Evolutionary conservation across 208 protist species (phyloP).

Genomic region (Trypanosoma cruzi): DNA sequence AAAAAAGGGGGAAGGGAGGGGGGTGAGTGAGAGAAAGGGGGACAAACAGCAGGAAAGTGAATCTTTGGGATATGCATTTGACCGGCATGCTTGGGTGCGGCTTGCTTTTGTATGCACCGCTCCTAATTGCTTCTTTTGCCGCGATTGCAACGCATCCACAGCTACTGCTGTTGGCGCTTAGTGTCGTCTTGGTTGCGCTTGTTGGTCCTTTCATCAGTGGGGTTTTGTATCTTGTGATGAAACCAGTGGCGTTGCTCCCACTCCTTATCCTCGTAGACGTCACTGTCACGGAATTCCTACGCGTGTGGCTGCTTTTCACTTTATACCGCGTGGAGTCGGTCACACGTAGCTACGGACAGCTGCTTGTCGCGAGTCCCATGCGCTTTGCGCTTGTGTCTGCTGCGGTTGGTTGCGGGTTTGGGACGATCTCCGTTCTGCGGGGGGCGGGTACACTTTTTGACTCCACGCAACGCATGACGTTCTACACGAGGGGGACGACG

Average conservation of each 20-base stretch:
- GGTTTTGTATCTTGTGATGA: constrained; percentile 10
- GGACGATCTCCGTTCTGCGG: constrained; percentile 34
- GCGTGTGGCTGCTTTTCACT: constrained; percentile 26
- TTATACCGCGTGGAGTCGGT: constrained; percentile 37
- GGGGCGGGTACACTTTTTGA: constrained; percentile 45
- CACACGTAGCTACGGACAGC: constrained; percentile 28
- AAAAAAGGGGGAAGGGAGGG: neutral
- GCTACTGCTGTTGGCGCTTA: constrained; percentile 9
- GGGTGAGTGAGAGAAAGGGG: too few relatives aligned
- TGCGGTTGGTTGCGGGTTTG: constrained; percentile 60
- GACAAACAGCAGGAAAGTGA: neutral
- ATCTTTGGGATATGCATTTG: constrained; percentile 21
- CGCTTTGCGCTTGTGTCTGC: constrained; percentile 45
- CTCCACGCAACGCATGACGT: constrained; percentile 23
- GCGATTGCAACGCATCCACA: constrained; percentile 17
- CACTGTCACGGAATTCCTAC: constrained; percentile 22
- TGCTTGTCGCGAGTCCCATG: constrained; percentile 43
- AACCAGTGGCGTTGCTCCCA: neutral
- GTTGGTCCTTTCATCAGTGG: constrained; percentile 19
- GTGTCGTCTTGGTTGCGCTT: constrained; percentile 19
- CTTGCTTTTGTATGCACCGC: constrained; percentile 22
- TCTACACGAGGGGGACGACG: constrained; percentile 24
- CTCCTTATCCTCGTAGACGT: constrained; percentile 36
- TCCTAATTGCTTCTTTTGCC: neutral
- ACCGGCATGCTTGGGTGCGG: constrained; percentile 20